Percentiles rank a stretch among this genome's conserved stretches.
phyloP scores from a whole-genome alignment of 768 basidiomycete species.

The Zangia roseola region DNA sequence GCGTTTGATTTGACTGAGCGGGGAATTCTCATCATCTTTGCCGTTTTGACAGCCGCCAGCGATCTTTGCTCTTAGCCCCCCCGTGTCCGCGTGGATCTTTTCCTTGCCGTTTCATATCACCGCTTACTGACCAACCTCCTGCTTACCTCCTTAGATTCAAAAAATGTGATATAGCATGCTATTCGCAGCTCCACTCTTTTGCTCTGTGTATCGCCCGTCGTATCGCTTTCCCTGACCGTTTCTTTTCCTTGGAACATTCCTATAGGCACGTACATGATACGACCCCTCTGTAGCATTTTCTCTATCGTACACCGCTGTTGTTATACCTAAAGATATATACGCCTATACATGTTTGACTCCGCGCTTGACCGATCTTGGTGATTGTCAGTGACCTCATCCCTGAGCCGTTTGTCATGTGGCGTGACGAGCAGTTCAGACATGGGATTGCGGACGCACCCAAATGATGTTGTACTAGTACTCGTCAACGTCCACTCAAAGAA shows the following conservation, averaged over 20 bases:
- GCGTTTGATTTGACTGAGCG: constrained; percentile 11
- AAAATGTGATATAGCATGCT: not conserved
- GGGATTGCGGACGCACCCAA: too few relatives aligned
- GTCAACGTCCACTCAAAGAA: too few relatives aligned
- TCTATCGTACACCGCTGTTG: not conserved
- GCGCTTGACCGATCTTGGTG: too few relatives aligned
- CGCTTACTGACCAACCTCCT: constrained; percentile 7
- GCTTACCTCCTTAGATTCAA: constrained; percentile 3
- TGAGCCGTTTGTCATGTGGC: too few relatives aligned
- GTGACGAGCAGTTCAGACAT: too few relatives aligned
- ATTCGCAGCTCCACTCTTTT: not conserved
- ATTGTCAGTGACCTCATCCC: too few relatives aligned
- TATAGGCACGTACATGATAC: too few relatives aligned
- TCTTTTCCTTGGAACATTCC: not conserved
- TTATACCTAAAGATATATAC: not conserved
- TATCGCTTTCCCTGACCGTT: not conserved
- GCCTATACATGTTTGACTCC: not conserved
- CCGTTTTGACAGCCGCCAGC: not conserved
- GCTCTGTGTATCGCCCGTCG: not conserved
- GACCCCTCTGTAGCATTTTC: not conserved
- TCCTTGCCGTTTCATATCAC: not conserved
- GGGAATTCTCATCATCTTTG: constrained; percentile 6
- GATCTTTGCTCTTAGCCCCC: too few relatives aligned
- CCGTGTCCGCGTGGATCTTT: constrained; percentile 5
- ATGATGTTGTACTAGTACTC: too few relatives aligned